phyloP scores from a whole-genome alignment of 352 stramenopile genomes.

The Pythium myriotylum region DNA sequence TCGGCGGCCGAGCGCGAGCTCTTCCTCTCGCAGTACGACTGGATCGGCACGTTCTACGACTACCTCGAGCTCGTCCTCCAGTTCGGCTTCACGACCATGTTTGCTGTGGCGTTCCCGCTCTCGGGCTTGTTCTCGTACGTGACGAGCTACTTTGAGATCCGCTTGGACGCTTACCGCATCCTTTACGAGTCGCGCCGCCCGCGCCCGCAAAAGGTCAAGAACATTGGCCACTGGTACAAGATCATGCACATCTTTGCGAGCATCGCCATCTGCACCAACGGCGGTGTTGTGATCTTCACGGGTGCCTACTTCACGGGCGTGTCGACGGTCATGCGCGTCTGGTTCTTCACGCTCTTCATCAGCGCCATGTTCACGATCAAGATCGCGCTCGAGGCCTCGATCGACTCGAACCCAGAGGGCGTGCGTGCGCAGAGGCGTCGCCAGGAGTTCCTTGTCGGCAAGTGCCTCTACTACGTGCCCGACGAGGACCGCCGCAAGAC shows the following conservation, averaged over 20 bases:
- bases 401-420: conserved; percentile 74
- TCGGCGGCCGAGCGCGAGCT: conserved; percentile 71
- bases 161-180: conserved; percentile 88
- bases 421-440: conserved; percentile 76
- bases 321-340: conserved; percentile 58
- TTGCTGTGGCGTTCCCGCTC: conserved; percentile 93
- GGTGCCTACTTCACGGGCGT: conserved; percentile 74
- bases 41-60: conserved; percentile 89
- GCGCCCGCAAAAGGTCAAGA: conserved; percentile 75
- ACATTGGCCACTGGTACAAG: conserved; percentile 93
- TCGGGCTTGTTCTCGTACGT: conserved; percentile 90
- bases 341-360: conserved; percentile 83
- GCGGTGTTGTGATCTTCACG: conserved; percentile 92
- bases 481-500: conserved; percentile 53
- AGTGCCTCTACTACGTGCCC: conserved; percentile 84
- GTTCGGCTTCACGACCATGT: conserved; percentile 90
- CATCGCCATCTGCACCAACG: conserved; percentile 93
- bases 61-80: conserved; percentile 93
- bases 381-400: conserved; percentile 67
- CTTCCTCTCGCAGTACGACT: conserved; percentile 83
- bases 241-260: conserved; percentile 90
- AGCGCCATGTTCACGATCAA: conserved; percentile 87
- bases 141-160: conserved; percentile 94
- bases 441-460: conserved; percentile 86
- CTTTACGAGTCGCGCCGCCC: conserved; percentile 79